These are phyloP conservation scores for Chlorociboria aeruginascens DNA, from an alignment of 495 filamentous ascomycete genomes.

Conservation along the genomic window DNA sequence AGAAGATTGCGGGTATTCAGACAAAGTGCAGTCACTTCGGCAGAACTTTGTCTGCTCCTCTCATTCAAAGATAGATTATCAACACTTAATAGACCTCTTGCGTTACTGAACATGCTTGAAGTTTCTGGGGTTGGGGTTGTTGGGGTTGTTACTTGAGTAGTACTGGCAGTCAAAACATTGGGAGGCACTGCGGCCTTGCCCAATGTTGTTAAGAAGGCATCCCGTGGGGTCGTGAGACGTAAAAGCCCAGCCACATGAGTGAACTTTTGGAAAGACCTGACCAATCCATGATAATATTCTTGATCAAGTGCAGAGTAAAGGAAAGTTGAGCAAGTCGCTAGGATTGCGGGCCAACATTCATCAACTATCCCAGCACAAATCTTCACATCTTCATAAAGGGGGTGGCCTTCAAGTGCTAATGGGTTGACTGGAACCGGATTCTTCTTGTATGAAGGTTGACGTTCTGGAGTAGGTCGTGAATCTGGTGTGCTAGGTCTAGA, in stretches of 20 bases:
- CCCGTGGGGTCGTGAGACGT: constrained; percentile 69
- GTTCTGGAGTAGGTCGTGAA: constrained; percentile 28
- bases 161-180: constrained; percentile 52
- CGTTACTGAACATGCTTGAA: constrained; percentile 44
- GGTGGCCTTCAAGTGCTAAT: constrained; percentile 55
- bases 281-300: constrained; percentile 87
- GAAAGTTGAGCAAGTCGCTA: constrained; percentile 91
- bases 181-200: constrained; percentile 85
- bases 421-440: constrained; percentile 71
- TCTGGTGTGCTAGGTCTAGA: constrained; percentile 27
- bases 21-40: constrained; percentile 34
- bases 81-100: constrained; percentile 51
- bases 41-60: constrained; percentile 38
- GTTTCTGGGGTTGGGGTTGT: constrained; percentile 35
- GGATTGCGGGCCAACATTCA: constrained; percentile 87
- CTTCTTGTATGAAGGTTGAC: constrained; percentile 37
- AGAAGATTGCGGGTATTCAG: constrained; percentile 83
- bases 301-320: constrained; percentile 81
- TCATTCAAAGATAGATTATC: constrained; percentile 43
- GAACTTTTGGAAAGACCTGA: constrained; percentile 92
- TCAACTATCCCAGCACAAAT: constrained; percentile 73
- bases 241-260: constrained; percentile 89
- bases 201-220: constrained; percentile 89
- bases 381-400: constrained; percentile 55
- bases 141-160: constrained; percentile 23